Conservation (phyloP, 257 asterid species). For the Avicennia marina region DNA sequence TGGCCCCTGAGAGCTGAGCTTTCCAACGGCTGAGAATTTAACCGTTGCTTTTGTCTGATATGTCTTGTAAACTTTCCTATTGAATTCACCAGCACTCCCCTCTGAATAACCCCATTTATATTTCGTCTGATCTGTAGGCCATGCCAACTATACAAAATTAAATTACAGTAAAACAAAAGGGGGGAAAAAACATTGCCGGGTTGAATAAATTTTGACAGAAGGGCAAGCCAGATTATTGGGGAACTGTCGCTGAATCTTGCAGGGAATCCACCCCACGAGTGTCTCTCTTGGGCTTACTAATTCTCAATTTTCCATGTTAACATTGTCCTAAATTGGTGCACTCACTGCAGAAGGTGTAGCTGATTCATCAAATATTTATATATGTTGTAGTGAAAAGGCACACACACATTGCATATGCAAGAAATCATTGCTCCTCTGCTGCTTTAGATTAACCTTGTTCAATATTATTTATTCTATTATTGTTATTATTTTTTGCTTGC, state of each 20-base stretch:
- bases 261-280: conserved; percentile 33
- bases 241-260: conserved; percentile 32
- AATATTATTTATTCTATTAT: no score
- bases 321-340: no score
- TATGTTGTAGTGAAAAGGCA: no score
- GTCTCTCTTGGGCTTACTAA: conserved; percentile 16
- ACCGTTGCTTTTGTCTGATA: conserved; percentile 27
- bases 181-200: background rate
- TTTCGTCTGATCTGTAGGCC: conserved; percentile 15
- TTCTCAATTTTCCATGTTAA: conserved; percentile 10
- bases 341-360: no score
- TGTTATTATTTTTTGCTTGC: no score
- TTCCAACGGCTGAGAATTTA: background rate
- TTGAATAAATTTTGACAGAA: conserved; percentile 4
- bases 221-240: conserved; percentile 17
- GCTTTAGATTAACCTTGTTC: no score
- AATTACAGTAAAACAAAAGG: conserved; percentile 3
- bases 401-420: no score
- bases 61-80: background rate
- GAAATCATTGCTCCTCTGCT: no score
- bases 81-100: conserved; percentile 9
- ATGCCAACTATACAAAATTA: conserved; percentile 19
- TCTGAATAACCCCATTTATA: conserved; percentile 17
- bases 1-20: no score
- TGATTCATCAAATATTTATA: no score